Evolutionary conservation across 257 asterid species (phyloP), one percentile per base, ranked within the genome.

Genomic region (Euphrasia confusa): DNA sequence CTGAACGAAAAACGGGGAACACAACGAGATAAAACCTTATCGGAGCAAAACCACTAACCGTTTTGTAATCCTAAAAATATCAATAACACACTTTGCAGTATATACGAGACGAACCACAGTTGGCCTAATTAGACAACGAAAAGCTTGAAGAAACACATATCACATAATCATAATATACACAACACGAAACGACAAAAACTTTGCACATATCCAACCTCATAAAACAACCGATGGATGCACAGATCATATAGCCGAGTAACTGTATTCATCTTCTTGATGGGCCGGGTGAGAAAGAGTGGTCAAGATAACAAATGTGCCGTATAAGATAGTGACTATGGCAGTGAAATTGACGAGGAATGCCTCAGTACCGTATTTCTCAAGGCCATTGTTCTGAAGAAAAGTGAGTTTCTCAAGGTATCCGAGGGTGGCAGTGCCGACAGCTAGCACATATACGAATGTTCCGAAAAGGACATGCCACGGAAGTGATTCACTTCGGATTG

Each of bases 401-500:
- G 99, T 93, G 53, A 93, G 88, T 75, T 93, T 93, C 74, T 93
- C 99, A 10, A 93, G 97, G 77, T 69, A 82, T 10, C 99, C 99
- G 21, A 87, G 47, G 2, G 83, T 5, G 0, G 97, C 95, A 21
- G 84, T 89, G 17, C 72, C 85, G 60, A 93, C 53, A 2, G 95
- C 99, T 65, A 85, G 69, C 53, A 76, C 53, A 57, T 83, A 93
- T 28, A 93, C 72, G 27, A 83, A 80, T 15, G 71, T 45, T 26
- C 99, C 99, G 3, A 85, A 75, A 15, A 89, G 79, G 15, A 77
- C 99, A 10, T 93, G 99, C 96, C 96, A 93, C 44, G 99, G 99
- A 37, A 93, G 94, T 1, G 94, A 83, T 55, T 68, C 86, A 0
- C 88, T 82, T 67, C 96, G 80, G 2, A 89, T 55, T 21, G 72